phyloP scores from a whole-genome alignment of 1,284 basidiomycete genomes.

The Schizophyllum commune region DNA sequence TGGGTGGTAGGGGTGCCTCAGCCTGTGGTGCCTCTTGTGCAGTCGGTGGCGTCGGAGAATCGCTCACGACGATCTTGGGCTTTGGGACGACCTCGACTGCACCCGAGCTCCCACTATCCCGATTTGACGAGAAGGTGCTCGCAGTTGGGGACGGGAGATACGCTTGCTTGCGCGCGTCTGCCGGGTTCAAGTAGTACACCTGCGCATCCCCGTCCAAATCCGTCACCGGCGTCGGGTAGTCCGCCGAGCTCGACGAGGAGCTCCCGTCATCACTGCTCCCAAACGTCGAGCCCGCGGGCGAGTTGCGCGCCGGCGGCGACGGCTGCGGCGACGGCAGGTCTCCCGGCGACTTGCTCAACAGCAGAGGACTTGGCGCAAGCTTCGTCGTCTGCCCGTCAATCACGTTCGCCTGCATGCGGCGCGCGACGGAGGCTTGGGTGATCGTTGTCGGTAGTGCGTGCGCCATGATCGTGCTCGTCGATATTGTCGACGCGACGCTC shows the following conservation, averaged over 20 bases:
- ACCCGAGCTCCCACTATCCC: background rate
- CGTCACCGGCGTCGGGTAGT: constrained; percentile 28
- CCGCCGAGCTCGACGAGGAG: constrained; percentile 28
- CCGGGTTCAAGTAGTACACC: background rate
- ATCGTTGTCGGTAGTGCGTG: background rate
- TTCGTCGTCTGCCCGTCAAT: background rate
- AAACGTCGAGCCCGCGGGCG: constrained; percentile 35
- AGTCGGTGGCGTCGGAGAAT: constrained; percentile 27
- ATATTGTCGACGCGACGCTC: background rate
- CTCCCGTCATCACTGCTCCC: constrained; percentile 32
- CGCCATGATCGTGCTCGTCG: background rate
- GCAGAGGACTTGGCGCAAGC: background rate
- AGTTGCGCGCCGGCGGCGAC: constrained; percentile 8
- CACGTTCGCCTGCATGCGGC: background rate
- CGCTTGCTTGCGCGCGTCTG: background rate
- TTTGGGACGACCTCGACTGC: constrained; percentile 7
- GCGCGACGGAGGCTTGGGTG: background rate
- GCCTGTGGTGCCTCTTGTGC: background rate
- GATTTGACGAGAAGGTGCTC: constrained; percentile 3
- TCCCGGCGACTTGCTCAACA: background rate
- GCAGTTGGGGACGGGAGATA: constrained; percentile 1
- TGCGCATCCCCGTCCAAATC: constrained; percentile 31
- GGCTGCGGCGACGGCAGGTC: background rate
- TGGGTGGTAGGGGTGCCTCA: constrained; percentile 10
- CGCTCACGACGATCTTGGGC: constrained; percentile 13